These are phyloP conservation scores for Lasiosphaeris hirsuta DNA, from an alignment of 495 filamentous ascomycete genomes.

Conservation along the genomic window DNA sequence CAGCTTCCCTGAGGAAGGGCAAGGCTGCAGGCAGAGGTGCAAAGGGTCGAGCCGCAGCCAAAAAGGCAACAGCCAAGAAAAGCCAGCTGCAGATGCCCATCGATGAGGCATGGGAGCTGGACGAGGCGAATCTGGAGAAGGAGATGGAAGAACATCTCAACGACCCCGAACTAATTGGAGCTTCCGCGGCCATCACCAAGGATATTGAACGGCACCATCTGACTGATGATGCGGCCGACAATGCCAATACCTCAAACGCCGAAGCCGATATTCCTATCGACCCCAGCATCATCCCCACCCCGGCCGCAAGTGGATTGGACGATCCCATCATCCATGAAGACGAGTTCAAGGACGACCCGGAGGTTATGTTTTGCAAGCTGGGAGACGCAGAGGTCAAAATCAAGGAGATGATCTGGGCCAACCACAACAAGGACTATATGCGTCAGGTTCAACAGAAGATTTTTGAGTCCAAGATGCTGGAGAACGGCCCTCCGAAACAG, in stretches of 20 bases:
- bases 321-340: conserved; percentile 61
- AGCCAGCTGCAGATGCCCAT: conserved; percentile 27
- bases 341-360: conserved; percentile 84
- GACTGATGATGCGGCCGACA: conserved; percentile 15
- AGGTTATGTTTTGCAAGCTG: conserved; percentile 76
- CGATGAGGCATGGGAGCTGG: conserved; percentile 47
- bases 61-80: conserved; percentile 16
- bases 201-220: conserved; percentile 25
- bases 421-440: conserved; percentile 86
- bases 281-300: conserved; percentile 3
- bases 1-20: conserved; percentile 14
- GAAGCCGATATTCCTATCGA: background rate
- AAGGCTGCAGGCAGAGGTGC: conserved; percentile 4
- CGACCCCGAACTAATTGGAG: conserved; percentile 44
- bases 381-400: conserved; percentile 62
- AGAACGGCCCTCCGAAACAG: conserved; percentile 49
- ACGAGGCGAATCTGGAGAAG: conserved; percentile 45
- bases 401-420: conserved; percentile 90
- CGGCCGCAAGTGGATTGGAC: conserved; percentile 29
- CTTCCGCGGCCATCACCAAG: conserved; percentile 33
- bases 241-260: background rate
- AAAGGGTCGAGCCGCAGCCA: background rate
- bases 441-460: conserved; percentile 75
- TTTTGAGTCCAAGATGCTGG: conserved; percentile 60
- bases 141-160: conserved; percentile 50